Evolutionary conservation across 768 basidiomycete species (phyloP).

Genomic region (Trametes cubensis): DNA sequence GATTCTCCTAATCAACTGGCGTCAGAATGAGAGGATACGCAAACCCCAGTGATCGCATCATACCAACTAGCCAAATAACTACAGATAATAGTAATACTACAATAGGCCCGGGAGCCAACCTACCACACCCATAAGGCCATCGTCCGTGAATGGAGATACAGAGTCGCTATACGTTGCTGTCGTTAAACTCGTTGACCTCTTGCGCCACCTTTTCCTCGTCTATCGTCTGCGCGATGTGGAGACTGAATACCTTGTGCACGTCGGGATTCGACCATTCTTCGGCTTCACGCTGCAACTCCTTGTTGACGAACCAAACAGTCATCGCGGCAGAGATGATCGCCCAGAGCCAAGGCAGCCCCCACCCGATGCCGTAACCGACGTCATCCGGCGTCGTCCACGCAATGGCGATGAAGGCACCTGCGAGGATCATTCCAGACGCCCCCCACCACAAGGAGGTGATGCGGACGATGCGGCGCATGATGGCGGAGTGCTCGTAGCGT

Average conservation of each 20-base stretch:
- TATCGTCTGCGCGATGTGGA: constrained; percentile 20
- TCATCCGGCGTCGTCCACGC: constrained; percentile 33
- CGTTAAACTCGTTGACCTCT: constrained; percentile 13
- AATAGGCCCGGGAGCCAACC: background rate
- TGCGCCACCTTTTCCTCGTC: constrained; percentile 21
- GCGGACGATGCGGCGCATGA: constrained; percentile 34
- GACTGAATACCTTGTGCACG: constrained; percentile 19
- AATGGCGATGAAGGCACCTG: constrained; percentile 27
- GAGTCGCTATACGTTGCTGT: constrained; percentile 7
- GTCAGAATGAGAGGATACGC: too few relatives aligned
- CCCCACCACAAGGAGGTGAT: constrained; percentile 32
- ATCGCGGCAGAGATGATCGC: constrained; percentile 25
- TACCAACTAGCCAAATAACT: background rate
- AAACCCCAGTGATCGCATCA: background rate
- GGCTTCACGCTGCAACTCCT: constrained; percentile 21
- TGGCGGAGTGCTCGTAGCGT: constrained; percentile 33
- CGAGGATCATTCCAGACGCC: constrained; percentile 26
- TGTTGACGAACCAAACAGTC: constrained; percentile 24
- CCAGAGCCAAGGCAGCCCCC: constrained; percentile 37
- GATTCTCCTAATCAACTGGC: too few relatives aligned
- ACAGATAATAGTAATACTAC: background rate
- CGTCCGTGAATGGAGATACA: background rate
- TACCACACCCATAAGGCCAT: background rate
- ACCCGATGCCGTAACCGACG: constrained; percentile 33
- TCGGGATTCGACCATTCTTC: constrained; percentile 18